Base-by-base conservation (phyloP, 2,329 filamentous ascomycete genomes). In the Monosporascus sp. region DNA sequence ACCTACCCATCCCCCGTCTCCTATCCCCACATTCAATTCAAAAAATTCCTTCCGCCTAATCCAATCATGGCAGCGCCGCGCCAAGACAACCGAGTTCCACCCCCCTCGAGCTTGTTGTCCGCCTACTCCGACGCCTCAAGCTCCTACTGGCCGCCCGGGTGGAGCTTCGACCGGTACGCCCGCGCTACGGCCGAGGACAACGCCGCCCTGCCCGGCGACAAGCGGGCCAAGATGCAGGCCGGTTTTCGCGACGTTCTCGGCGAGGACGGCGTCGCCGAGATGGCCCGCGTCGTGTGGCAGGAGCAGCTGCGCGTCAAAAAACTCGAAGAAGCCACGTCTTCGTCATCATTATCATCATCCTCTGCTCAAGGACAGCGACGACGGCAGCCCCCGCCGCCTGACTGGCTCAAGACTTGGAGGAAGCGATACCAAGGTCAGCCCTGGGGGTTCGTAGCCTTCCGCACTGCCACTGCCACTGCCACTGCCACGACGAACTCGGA, bases 61-160 rank as follows among this genome's bases (percentile, higher is more conserved):
- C 8, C 27, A 27, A 27, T 3, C 27, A 27, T 27, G 27, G 27
- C 27, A 8, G 27, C 27, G 27, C 8, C 27, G 27, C 27, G 27
- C 8, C 27, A 27, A 27, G 27, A 27, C 27, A 27, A 27, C 27
- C 27, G 8, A 27, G 27, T 27, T 27, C 27, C 27, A 11, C 8
- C 27, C 8, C 27, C 27, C 27, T 27, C 27, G 27, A 9, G 27
- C 27, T 9, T 27, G 27, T 27, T 27, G 27, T 27, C 27, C 8
- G 27, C 27, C 27, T 60, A 58, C 48, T 59, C 57, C 7, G 59
- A 61, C 41, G 55, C 54, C 45, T 58, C 52, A 5, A 60, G 57
- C 52, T 52, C 55, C 20, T 60, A 61, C 51, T 61, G 59, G 59
- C 53, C 59, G 20, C 53, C 51, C 2, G 59, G 59, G 47, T 61